A percentile compares a stretch with the other conserved stretches of the same genome.
Conservation (phyloP, 2,329 filamentous ascomycete genomes). For the Calonectria pauciramosa region DNA sequence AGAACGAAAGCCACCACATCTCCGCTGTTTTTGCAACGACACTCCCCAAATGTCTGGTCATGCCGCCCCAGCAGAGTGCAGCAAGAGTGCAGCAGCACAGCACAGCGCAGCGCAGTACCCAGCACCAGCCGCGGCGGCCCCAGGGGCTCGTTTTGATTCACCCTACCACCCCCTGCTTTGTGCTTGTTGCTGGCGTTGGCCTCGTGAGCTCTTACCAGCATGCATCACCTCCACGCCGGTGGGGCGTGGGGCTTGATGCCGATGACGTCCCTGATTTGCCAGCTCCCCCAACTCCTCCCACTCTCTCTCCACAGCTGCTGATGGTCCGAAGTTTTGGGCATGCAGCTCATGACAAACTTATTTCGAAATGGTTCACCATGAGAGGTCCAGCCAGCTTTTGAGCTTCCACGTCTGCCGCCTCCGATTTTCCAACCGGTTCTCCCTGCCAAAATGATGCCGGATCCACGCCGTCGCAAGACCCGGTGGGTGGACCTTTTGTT, state of each 20-base stretch:
- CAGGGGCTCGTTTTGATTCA: background rate
- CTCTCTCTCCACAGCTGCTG: conserved; percentile 47
- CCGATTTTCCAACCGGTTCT: conserved; percentile 31
- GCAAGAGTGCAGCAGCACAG: background rate
- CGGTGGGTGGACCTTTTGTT: conserved; percentile 37
- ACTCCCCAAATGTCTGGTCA: conserved; percentile 10
- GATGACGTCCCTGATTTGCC: conserved; percentile 43
- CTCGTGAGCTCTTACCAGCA: conserved; percentile 41
- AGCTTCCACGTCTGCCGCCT: conserved; percentile 32
- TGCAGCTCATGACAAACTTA: conserved; percentile 47
- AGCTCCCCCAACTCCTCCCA: conserved; percentile 41
- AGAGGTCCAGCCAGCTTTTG: conserved; percentile 32
- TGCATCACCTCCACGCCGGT: conserved; percentile 44
- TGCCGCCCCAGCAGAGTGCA: background rate
- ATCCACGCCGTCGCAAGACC: conserved; percentile 11
- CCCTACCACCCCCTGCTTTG: conserved; percentile 4
- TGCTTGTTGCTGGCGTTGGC: conserved; percentile 27
- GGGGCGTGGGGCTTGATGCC: conserved; percentile 45
- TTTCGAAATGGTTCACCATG: conserved; percentile 42
- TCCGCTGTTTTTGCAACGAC: background rate
- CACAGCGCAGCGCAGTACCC: background rate
- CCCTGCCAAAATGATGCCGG: conserved; percentile 5
- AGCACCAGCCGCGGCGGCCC: background rate
- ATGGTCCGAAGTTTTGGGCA: conserved; percentile 38
- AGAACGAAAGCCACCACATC: conserved; percentile 3